Evolutionary conservation across 2,329 filamentous ascomycete genomes (phyloP), one percentile per base, ranked within the genome.

Genomic region (Fusarium temperatum): DNA sequence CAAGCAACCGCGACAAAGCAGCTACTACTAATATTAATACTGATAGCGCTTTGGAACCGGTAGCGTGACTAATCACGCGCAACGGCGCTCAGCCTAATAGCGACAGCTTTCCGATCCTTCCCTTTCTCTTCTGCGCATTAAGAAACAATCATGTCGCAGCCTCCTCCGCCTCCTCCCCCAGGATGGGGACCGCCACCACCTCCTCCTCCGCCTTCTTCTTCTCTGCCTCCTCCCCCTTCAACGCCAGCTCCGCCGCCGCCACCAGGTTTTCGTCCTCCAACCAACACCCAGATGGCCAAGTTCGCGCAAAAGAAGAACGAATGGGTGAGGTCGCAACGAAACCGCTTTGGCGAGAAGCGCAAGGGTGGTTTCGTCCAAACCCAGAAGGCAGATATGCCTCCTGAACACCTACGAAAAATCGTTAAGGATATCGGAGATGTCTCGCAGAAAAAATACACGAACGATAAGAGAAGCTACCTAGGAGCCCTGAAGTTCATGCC

Each of bases 401-500:
- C 96, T 0, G 96, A 98, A 87, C 96, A 99, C 89, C 82, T 99
- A 82, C 94, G 97, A 77, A 99, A 99, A 87, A 98, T 98, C 74
- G 96, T 99, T 68, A 95, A 93, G 83, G 96, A 99, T 83, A 99
- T 99, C 81, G 97, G 97, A 77, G 96, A 99, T 87, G 96, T 99
- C 57, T 98, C 96, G 61, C 97, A 99, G 84, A 98, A 98, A 87
- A 98, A 98, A 83, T 99, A 98, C 87, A 98, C 94, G 76, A 98
- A 93, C 80, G 96, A 99, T 86, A 99, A 99, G 88, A 91, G 96
- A 77, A 98, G 95, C 84, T 99, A 99, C 83, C 89, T 99, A 54
- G 97, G 97, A 72, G 96, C 97, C 39, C 85, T 99, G 73, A 99
- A 99, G 85, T 99, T 98, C 85, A 99, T 99, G 96, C 96, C 96